Conservation (phyloP, 768 basidiomycete species). For the Mycena indigotica region DNA sequence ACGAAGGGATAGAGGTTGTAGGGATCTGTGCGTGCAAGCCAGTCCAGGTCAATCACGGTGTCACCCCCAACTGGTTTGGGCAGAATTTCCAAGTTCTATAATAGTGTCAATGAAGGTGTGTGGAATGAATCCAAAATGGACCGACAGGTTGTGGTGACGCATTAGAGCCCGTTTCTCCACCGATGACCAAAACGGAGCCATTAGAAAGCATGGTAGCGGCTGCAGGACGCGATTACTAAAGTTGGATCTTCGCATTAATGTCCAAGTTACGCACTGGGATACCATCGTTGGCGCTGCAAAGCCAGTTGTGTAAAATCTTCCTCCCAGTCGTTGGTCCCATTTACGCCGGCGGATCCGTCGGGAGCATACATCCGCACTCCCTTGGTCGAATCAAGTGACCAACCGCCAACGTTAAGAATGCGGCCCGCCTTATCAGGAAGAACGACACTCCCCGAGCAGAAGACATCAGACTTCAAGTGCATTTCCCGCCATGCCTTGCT, state of each 20-base stretch:
- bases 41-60: slow-evolving; percentile 64
- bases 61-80: slow-evolving; percentile 69
- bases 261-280: not conserved
- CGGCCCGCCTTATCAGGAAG: slow-evolving; percentile 75
- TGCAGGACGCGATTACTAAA: no score
- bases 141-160: slow-evolving; percentile 62
- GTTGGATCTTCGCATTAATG: not conserved
- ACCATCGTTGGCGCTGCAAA: slow-evolving; percentile 47
- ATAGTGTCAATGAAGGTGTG: no score
- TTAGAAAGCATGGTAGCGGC: slow-evolving; percentile 70
- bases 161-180: slow-evolving; percentile 75
- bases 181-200: slow-evolving; percentile 54
- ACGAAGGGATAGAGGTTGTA: slow-evolving; percentile 83
- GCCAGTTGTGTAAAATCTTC: slow-evolving; percentile 60
- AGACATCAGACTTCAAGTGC: slow-evolving; percentile 78
- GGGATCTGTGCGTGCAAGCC: slow-evolving; percentile 71
- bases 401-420: slow-evolving; percentile 66
- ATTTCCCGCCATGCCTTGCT: slow-evolving; percentile 70
- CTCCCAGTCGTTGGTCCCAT: slow-evolving; percentile 80
- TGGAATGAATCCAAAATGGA: no score
- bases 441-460: slow-evolving; percentile 74
- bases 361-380: slow-evolving; percentile 77
- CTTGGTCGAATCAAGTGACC: slow-evolving; percentile 72
- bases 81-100: slow-evolving; percentile 72
- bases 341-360: slow-evolving; percentile 65